Conservation (phyloP, 2,329 filamentous ascomycete genomes). For the Penicillium verrucosum region DNA sequence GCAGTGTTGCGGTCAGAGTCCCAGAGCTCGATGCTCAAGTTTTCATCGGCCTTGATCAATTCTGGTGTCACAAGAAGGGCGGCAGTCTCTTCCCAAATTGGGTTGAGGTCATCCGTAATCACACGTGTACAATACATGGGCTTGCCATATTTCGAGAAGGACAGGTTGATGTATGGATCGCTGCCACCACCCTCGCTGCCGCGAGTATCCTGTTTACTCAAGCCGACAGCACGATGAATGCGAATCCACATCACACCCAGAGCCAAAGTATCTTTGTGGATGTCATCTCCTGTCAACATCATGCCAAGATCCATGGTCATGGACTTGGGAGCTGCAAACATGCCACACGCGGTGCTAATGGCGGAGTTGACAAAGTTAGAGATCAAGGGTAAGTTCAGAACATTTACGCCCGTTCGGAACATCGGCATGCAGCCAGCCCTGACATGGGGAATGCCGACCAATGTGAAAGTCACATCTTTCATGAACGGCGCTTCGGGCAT, state of each 20-base stretch:
- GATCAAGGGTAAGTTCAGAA: slow-evolving; percentile 86
- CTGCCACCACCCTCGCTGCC: slow-evolving; percentile 83
- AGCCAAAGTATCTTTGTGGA: slow-evolving; percentile 80
- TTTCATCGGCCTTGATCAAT: slow-evolving; percentile 88
- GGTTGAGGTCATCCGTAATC: slow-evolving; percentile 91
- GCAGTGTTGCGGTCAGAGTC: slow-evolving; percentile 89
- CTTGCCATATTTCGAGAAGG: slow-evolving; percentile 95
- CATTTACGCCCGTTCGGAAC: slow-evolving; percentile 84
- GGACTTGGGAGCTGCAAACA: slow-evolving; percentile 93
- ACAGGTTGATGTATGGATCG: slow-evolving; percentile 91
- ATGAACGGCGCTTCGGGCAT: slow-evolving; percentile 88
- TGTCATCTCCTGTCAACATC: slow-evolving; percentile 85
- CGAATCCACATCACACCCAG: slow-evolving; percentile 88
- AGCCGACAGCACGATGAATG: slow-evolving; percentile 79
- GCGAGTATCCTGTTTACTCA: slow-evolving; percentile 86
- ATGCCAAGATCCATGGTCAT: slow-evolving; percentile 89
- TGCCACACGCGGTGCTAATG: slow-evolving; percentile 77
- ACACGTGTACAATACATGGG: slow-evolving; percentile 97
- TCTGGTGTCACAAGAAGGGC: slow-evolving; percentile 84
- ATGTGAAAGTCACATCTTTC: slow-evolving; percentile 85
- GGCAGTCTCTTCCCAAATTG: slow-evolving; percentile 83
- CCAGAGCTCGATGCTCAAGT: slow-evolving; percentile 91
- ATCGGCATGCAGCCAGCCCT: slow-evolving; percentile 87
- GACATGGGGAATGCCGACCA: slow-evolving; percentile 91
- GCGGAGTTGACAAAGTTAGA: slow-evolving; percentile 97